Percentiles rank a stretch among this genome's conserved stretches.
These are phyloP conservation scores for Acanthamoeba healyi DNA, from an alignment of 208 protist genomes.

Conservation along the genomic window DNA sequence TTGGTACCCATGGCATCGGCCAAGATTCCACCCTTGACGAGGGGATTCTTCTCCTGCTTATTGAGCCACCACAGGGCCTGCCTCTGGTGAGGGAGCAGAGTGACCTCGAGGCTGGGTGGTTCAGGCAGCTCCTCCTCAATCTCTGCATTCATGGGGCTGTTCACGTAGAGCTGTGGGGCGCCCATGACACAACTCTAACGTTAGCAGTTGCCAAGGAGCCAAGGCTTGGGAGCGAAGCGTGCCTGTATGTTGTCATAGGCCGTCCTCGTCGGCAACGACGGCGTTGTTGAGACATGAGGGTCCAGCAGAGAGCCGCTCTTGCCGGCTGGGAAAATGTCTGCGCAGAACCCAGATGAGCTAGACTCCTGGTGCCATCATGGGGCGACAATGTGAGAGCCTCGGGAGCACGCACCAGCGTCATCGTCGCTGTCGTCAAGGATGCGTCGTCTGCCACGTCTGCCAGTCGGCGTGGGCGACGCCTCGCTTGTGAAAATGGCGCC, in stretches of 20 bases:
- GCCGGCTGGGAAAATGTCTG: no score
- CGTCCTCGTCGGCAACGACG: background rate
- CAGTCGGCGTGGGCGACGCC: background rate
- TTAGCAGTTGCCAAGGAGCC: no score
- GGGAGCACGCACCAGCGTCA: background rate
- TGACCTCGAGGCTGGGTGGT: background rate
- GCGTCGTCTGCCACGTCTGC: background rate
- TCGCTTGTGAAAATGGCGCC: background rate
- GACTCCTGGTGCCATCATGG: no score
- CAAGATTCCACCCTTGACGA: constrained; percentile 12
- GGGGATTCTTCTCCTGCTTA: background rate
- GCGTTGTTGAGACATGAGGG: background rate
- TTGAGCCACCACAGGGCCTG: constrained; percentile 15
- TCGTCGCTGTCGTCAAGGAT: background rate
- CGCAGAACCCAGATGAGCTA: no score
- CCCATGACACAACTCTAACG: no score
- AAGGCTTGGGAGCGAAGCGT: no score
- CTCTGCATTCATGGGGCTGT: constrained; percentile 9
- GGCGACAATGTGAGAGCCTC: no score
- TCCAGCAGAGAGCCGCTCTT: no score
- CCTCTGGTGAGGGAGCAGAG: constrained; percentile 7
- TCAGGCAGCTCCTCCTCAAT: constrained; percentile 4
- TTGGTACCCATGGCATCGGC: constrained; percentile 53
- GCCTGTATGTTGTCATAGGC: background rate
- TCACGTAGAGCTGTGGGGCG: background rate